Evolutionary conservation across 768 basidiomycete species (phyloP), one percentile per base, ranked within the genome.

Genomic region (Daedaleopsis nitida): DNA sequence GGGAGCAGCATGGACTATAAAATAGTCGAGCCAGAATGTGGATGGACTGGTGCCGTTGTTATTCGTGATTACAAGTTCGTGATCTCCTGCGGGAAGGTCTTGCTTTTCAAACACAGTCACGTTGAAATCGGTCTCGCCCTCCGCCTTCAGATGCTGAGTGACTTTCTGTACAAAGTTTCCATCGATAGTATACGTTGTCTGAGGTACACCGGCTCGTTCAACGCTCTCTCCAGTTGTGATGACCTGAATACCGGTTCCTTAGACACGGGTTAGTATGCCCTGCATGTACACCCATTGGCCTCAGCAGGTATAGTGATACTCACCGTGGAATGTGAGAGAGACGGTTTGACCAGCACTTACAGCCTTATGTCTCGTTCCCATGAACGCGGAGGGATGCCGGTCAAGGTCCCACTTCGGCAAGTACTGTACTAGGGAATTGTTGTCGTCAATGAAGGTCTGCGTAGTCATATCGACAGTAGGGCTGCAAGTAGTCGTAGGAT

Each of bases 11-110:
- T 39, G 14, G 17, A 57, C 44, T n/a, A 49, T 27, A 11, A 51
- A 49, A 37, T 49, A 51, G 37, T 57, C 56, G n/a, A 57, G 32
- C 49, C 56, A 51, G 38, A 50, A 49, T 1, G 35, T 39, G 48
- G 49, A 50, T 16, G 56, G 49, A 35, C 21, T 48, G 14, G 48
- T 57, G 24, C 48, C 56, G 48, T 57, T 51, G 27, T 50, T 19
- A n/a, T 57, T 51, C 6, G 49, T 42, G 21, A 57, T 42, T 19
- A 14, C 23, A 21, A 50, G 48, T 8, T 37, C 24, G 38, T 57
- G 56, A 23, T 17, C 13, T 13, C 48, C 56, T 13, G 49, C 14
- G 23, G 17, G 32, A 21, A 27, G 16, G 8, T 21, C 16, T 35
- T 21, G 42, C 35, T 38, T n/a, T 48, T 39, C 49, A 39, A 50